phyloP scores from a whole-genome alignment of 345 rosid species.

The Corymbia maculata region DNA sequence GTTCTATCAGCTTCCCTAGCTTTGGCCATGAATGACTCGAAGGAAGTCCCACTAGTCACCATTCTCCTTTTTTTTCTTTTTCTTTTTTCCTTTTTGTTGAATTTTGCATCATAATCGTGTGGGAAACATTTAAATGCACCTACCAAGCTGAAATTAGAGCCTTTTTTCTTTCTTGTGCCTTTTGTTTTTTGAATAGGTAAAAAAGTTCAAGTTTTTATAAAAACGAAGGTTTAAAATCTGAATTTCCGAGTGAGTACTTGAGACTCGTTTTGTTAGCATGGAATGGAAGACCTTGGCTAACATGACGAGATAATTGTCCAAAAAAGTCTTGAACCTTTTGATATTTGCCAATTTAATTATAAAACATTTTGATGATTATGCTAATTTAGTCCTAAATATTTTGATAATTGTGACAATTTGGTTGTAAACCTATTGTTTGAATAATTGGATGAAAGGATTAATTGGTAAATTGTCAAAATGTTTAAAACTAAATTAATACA shows the following conservation, averaged over 20 bases:
- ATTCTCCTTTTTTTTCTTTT: fast-evolving
- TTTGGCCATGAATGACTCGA: background rate
- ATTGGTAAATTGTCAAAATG: fast-evolving
- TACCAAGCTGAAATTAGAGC: background rate
- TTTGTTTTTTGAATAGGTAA: background rate
- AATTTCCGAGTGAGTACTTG: background rate
- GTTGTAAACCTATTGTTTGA: too few species aligned
- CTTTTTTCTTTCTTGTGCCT: background rate
- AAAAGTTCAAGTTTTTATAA: background rate
- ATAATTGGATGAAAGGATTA: fast-evolving
- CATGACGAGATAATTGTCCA: too few species aligned
- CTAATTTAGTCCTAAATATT: too few species aligned
- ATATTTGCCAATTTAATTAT: too few species aligned
- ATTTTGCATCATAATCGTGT: background rate
- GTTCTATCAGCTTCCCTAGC: background rate
- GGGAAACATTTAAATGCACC: background rate
- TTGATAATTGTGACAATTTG: too few species aligned
- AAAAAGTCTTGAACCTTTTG: too few species aligned
- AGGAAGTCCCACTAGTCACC: background rate
- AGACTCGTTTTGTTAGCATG: background rate
- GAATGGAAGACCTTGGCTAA: background rate
- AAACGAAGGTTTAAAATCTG: background rate
- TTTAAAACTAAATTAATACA: too few species aligned
- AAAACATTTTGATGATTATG: too few species aligned
- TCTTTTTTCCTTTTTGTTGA: fast-evolving